Evolutionary conservation across 225 moss, liverwort and hornwort genomes (phyloP).

Genomic region (Antitrichia curtipendula): DNA sequence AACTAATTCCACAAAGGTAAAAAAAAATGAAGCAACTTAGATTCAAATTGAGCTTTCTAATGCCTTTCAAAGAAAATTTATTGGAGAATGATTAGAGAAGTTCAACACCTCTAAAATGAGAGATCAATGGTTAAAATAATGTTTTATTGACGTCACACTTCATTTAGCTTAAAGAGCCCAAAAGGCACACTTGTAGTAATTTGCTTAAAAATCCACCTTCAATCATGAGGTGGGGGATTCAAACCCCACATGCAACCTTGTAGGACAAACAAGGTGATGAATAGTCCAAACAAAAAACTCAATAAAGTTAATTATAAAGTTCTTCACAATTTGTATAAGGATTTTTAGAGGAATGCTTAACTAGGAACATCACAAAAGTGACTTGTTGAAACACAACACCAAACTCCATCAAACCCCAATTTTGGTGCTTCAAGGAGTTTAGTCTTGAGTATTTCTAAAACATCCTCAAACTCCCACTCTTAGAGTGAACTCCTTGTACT

Average conservation of each 20-base stretch:
- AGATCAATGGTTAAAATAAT: neutral
- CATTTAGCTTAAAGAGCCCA: neutral
- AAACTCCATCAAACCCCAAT: neutral
- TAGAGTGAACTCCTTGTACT: no score
- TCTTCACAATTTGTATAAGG: neutral
- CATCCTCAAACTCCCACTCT: neutral
- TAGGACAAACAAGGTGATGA: no score
- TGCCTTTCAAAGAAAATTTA: neutral
- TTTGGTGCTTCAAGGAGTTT: neutral
- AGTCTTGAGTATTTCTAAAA: neutral
- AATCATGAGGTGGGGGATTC: neutral
- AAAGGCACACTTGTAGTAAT: neutral
- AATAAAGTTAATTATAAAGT: neutral
- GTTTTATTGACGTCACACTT: neutral
- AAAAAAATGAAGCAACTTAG: neutral
- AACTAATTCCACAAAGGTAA: neutral
- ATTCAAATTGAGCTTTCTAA: neutral
- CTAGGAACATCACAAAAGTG: neutral
- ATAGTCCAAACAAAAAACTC: neutral
- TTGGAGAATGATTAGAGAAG: no score
- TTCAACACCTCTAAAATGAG: neutral
- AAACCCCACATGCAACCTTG: fast-evolving
- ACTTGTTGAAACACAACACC: neutral
- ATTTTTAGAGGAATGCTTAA: no score
- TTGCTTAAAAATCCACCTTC: neutral